Evolutionary conservation across 2,329 filamentous ascomycete species (phyloP), one percentile per base, ranked within the genome.

Genomic region (Cladophialophora carrionii): DNA sequence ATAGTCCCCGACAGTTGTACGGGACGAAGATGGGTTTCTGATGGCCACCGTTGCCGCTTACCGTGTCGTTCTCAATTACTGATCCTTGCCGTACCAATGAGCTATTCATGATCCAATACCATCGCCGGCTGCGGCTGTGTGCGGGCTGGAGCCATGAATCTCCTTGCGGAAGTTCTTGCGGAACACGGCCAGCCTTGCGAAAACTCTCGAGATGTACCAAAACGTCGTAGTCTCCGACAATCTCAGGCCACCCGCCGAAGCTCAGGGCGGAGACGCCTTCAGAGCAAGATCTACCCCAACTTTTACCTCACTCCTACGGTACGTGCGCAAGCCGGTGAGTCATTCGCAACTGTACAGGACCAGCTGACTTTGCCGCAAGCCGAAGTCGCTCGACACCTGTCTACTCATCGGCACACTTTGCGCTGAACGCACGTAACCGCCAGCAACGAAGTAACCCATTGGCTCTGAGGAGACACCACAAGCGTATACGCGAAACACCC

Each of bases 201-300:
- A 6, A 29, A 29, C 26, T 3, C 26, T 29, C 26, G 46, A 8
- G 8, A 49, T 9, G 7, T 8, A 29, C 51, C 8, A 54, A 54
- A 54, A 31, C 26, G 52, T 55, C 12, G 12, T 55, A 55, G 52
- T 55, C 52, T 55, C 6, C 26, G 24, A 55, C 31, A 55, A 17
- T 31, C n/a, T 41, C 10, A 24, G 32, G 29, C n/a, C 54, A 5
- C 54, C 54, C 22, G 5, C 12, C 34, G 2, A 17, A 37, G 10
- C 34, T 4, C 0, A 17, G 12, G 14, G 34, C 12, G 12, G 34
- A 37, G 34, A 17, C 14, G 12, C 14, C 34, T 37, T 37, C 34
- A 17, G 34, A 17, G 34, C 34, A 37, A 37, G 14, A 14, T 20
- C 20, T 24, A 49, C 4, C 29, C 7, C 6, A 22, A 32, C n/a